Base-by-base conservation (phyloP, 2,329 filamentous ascomycete genomes). In the Colletotrichum sp. region DNA sequence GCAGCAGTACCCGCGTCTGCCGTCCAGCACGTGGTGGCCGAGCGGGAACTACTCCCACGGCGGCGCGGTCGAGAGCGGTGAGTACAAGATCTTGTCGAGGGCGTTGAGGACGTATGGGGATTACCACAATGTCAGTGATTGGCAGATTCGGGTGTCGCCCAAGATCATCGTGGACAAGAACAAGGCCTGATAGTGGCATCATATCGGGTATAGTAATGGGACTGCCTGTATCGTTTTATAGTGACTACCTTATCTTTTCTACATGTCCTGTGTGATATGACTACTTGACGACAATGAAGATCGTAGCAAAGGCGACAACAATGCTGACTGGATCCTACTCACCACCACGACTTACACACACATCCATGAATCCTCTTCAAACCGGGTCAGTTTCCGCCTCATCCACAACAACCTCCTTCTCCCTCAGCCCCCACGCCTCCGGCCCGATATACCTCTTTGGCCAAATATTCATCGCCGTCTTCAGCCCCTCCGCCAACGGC, bases 51-150 rank as follows among this genome's bases (percentile, higher is more conserved):
- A 69, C 15, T 24, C 76, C 5, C 75, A 78, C 34, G 77, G 78
- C 10, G 72, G 57, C 3, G 21, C 55, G 3, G 70, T 79, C 28
- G 67, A 57, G 13, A 63, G 67, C 6, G 78, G 78, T 10, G 70
- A 69, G 21, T 79, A 77, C 64, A 62, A 62, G 15, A 24, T 79
- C 65, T 83, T 84, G 0, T 83, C 89, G 21, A 85, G 86, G 66
- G 88, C 89, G 2, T 80, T 91, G 78, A 86, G 85, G 72, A 86
- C 91, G 69, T 90, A 88, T 79, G 90, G 90, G 6, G 84, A 91
- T 69, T 80, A 82, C 32, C 80, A 82, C 16, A 83, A 86, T 60
- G 76, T 82, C 3, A 81, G 80, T 5, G 88, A 91, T 60, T 92
- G 89, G 82, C 89, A 91, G 44, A 79, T 83, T 0, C 79, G 81